Evolutionary conservation across 345 rosid species (phyloP).

Genomic region (Salix purpurea): DNA sequence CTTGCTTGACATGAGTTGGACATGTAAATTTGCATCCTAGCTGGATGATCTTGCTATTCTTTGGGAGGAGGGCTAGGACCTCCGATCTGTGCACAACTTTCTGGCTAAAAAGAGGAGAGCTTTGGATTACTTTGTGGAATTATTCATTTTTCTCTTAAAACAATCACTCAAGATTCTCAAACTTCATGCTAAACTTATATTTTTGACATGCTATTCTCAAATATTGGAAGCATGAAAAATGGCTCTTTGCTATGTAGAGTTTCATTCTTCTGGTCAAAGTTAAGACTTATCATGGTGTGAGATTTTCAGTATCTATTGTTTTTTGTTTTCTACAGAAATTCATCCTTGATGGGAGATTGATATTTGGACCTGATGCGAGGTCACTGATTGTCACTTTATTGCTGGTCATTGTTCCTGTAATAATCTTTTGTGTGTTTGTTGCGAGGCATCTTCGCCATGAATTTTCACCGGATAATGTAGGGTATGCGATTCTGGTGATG

Average conservation of each 20-base stretch:
- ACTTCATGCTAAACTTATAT: not conserved
- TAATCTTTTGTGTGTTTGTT: conserved; percentile 80
- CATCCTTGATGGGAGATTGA: conserved; percentile 82
- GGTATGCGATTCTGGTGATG: conserved; percentile 66
- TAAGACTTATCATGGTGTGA: not conserved
- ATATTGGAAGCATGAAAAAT: not conserved
- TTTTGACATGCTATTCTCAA: not conserved
- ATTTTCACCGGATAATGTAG: conserved; percentile 69
- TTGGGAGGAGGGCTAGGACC: not conserved
- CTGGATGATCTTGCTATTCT: not conserved
- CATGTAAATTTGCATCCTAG: not conserved
- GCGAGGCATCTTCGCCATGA: conserved; percentile 91
- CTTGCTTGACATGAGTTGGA: not conserved
- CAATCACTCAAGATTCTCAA: not conserved
- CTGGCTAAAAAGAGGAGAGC: not conserved
- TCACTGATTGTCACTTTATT: conserved; percentile 69
- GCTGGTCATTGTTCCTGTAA: conserved; percentile 65
- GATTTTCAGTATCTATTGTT: not conserved
- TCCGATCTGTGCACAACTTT: no score
- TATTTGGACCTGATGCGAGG: conserved; percentile 95
- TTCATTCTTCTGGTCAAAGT: not conserved
- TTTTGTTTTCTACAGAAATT: conserved; percentile 56
- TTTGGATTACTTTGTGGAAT: not conserved
- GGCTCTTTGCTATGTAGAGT: not conserved
- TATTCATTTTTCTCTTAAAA: not conserved